Percentiles rank a stretch among this genome's conserved stretches.
These are phyloP conservation scores for Epichloe gansuensis DNA, from an alignment of 2,329 filamentous ascomycete species.

Conservation along the genomic window DNA sequence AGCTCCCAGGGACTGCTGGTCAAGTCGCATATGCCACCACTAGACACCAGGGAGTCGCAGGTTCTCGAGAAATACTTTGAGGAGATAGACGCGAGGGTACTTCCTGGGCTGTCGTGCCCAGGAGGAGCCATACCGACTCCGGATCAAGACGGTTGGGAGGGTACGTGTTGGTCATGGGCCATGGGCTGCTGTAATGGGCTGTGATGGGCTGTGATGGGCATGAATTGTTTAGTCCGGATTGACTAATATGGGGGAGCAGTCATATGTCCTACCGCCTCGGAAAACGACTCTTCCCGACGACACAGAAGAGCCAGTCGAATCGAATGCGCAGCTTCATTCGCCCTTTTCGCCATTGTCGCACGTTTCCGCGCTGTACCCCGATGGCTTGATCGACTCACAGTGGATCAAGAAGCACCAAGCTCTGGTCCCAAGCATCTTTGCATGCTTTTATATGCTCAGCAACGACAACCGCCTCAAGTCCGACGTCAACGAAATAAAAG, in stretches of 20 bases:
- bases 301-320: constrained; percentile 34
- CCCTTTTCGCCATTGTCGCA: constrained; percentile 84
- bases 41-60: constrained; percentile 53
- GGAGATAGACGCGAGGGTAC: constrained; percentile 50
- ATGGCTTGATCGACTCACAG: constrained; percentile 68
- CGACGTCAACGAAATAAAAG: constrained; percentile 70
- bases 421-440: constrained; percentile 64
- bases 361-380: constrained; percentile 71
- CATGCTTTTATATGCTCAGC: constrained; percentile 70
- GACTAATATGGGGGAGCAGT: constrained; percentile 24
- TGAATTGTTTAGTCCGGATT: constrained; percentile 12
- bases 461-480: constrained; percentile 79
- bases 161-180: constrained; percentile 38
- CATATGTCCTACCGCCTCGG: constrained; percentile 44
- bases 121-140: constrained; percentile 47
- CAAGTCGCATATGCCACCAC: constrained; percentile 55
- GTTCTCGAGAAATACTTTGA: constrained; percentile 55
- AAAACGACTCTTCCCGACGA: constrained; percentile 41
- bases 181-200: no score
- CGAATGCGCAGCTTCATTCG: constrained; percentile 61
- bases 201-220: background rate
- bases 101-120: constrained; percentile 54
- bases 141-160: constrained; percentile 64
- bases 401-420: constrained; percentile 89
- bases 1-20: constrained; percentile 49